These are phyloP conservation scores for Niebla homalea DNA, from an alignment of 495 filamentous ascomycete genomes.

Conservation along the genomic window DNA sequence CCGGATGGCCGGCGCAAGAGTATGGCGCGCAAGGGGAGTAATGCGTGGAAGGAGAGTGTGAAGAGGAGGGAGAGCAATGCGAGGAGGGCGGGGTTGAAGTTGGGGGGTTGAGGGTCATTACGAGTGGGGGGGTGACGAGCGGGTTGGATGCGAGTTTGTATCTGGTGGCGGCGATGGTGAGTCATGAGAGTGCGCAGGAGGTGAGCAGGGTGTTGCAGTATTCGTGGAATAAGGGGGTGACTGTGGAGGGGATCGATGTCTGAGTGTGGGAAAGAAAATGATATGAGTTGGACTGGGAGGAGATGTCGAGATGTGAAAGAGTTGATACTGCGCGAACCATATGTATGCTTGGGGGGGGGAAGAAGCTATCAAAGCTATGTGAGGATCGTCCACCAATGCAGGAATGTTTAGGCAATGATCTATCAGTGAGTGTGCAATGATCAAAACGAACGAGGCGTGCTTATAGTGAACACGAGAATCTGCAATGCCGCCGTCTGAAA, in stretches of 20 bases:
- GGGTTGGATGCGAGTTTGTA: constrained; percentile 70
- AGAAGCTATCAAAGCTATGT: no score
- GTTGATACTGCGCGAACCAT: neutral
- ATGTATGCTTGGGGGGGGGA: neutral
- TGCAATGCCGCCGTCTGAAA: no score
- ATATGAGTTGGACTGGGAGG: neutral
- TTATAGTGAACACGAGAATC: no score
- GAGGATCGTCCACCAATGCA: no score
- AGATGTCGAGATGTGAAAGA: no score
- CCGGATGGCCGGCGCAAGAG: constrained; percentile 46
- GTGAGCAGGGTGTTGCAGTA: constrained; percentile 57
- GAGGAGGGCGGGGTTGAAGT: constrained; percentile 48
- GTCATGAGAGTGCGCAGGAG: constrained; percentile 52
- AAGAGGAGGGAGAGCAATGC: constrained; percentile 54
- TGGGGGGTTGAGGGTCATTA: constrained; percentile 64
- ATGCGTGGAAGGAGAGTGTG: constrained; percentile 53
- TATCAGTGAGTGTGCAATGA: no score
- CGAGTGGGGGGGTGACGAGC: constrained; percentile 59
- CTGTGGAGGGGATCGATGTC: constrained; percentile 60
- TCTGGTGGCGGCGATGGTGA: constrained; percentile 60
- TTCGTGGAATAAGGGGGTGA: constrained; percentile 56
- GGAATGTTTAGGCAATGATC: no score
- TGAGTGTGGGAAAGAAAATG: constrained; percentile 22
- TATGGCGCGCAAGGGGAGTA: constrained; percentile 55
- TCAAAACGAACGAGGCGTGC: no score